These are phyloP conservation scores for Colletotrichum agaves DNA, from an alignment of 2,329 filamentous ascomycete species.

Conservation along the genomic window DNA sequence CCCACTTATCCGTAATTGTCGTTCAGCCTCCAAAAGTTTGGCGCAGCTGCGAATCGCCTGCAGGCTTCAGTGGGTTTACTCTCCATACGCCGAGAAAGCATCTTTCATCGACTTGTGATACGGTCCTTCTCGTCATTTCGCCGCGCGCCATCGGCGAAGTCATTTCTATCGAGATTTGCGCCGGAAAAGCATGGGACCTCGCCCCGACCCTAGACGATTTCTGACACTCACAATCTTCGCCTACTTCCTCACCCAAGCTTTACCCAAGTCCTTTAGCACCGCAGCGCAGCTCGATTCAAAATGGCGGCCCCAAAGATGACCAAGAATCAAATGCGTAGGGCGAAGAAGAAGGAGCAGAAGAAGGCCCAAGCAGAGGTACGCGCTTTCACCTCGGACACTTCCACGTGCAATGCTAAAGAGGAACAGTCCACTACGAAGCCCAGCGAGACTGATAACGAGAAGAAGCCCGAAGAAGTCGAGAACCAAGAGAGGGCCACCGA, in stretches of 20 bases:
- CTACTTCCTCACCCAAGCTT: slow-evolving; percentile 49
- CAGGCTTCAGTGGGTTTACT: slow-evolving; percentile 20
- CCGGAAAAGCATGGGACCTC: slow-evolving; percentile 32
- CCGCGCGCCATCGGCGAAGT: neutral
- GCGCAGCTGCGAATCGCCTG: slow-evolving; percentile 28
- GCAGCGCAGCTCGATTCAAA: slow-evolving; percentile 45
- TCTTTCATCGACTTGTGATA: neutral
- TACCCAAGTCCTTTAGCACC: slow-evolving; percentile 32
- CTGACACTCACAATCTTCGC: slow-evolving; percentile 48
- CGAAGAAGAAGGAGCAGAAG: slow-evolving; percentile 95
- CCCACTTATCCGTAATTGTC: slow-evolving; percentile 20
- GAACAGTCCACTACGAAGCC: slow-evolving; percentile 33
- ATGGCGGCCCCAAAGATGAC: slow-evolving; percentile 80
- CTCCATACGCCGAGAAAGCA: neutral
- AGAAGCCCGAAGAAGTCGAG: slow-evolving; percentile 44
- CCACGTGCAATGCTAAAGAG: slow-evolving; percentile 10
- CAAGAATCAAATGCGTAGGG: slow-evolving; percentile 93
- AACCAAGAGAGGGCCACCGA: slow-evolving; percentile 43
- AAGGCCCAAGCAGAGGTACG: slow-evolving; percentile 68
- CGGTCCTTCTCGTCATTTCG: neutral
- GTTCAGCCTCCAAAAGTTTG: slow-evolving; percentile 38
- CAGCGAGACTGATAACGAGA: slow-evolving; percentile 41
- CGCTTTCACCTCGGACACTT: neutral
- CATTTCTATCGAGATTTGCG: slow-evolving; percentile 2
- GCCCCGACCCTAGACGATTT: slow-evolving; percentile 51